phyloP scores from a whole-genome alignment of 352 stramenopile species.

The Plasmopara halstedii region DNA sequence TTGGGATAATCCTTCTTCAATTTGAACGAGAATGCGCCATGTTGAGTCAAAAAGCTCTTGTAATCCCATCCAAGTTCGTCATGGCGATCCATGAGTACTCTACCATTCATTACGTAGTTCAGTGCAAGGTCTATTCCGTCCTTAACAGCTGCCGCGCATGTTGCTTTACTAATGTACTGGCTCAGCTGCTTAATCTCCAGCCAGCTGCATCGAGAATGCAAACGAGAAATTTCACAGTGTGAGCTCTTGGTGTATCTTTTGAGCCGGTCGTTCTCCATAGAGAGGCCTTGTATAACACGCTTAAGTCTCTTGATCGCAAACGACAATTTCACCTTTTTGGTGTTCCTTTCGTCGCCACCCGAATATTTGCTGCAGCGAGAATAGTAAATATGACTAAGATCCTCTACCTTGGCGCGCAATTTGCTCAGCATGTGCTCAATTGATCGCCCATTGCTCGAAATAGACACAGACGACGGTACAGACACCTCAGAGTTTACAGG shows the following conservation, averaged over 20 bases:
- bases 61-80: constrained; percentile 26
- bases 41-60: constrained; percentile 18
- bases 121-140: constrained; percentile 15
- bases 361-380: constrained; percentile 40
- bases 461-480: background rate
- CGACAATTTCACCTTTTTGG: constrained; percentile 43
- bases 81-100: constrained; percentile 24
- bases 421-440: constrained; percentile 38
- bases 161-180: constrained; percentile 11
- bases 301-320: constrained; percentile 44
- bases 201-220: constrained; percentile 3
- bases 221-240: constrained; percentile 13
- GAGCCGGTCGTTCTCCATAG: constrained; percentile 37
- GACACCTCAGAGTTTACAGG: background rate
- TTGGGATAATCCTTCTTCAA: constrained; percentile 25
- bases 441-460: constrained; percentile 10
- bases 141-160: constrained; percentile 13
- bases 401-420: constrained; percentile 41
- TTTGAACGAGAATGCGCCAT: constrained; percentile 24
- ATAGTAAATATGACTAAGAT: constrained; percentile 57
- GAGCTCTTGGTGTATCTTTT: constrained; percentile 26
- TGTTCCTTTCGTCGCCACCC: constrained; percentile 13
- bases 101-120: constrained; percentile 20
- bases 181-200: constrained; percentile 11
- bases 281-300: constrained; percentile 37